A percentile compares a stretch with the other conserved stretches of the same genome.
These are phyloP conservation scores for Avena eriantha DNA, from an alignment of 176 grass and related monocot genomes.

Conservation along the genomic window DNA sequence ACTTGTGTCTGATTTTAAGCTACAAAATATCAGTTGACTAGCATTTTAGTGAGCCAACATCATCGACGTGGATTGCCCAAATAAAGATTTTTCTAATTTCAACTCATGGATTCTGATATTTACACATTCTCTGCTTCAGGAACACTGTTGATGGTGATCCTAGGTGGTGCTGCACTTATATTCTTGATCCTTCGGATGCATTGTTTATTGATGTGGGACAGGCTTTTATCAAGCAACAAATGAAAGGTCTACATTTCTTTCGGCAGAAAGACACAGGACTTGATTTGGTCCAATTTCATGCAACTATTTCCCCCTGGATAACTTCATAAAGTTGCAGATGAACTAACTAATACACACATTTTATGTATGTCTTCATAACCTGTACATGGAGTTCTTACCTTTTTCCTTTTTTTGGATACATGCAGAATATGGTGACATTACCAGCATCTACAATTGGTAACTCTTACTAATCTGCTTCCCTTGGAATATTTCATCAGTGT, in stretches of 20 bases:
- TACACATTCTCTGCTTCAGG: conserved; percentile 61
- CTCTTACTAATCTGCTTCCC: conserved; percentile 41
- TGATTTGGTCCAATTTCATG: conserved; percentile 32
- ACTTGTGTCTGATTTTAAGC: conserved; percentile 6
- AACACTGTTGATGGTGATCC: conserved; percentile 91
- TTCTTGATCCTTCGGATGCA: conserved; percentile 92
- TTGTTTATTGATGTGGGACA: conserved; percentile 91
- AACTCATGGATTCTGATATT: no score
- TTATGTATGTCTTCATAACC: conserved; percentile 34
- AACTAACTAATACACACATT: conserved; percentile 26
- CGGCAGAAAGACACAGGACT: conserved; percentile 19
- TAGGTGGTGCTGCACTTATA: conserved; percentile 94
- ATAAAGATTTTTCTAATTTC: no score
- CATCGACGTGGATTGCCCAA: no score
- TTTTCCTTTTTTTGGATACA: conserved; percentile 40
- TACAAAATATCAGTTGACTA: conserved; percentile 31
- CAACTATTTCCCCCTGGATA: neutral
- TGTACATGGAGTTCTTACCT: conserved; percentile 21
- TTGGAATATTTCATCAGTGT: neutral
- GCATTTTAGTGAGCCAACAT: no score
- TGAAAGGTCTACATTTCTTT: conserved; percentile 64
- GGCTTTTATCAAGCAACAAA: conserved; percentile 90
- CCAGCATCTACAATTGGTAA: conserved; percentile 97
- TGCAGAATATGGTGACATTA: conserved; percentile 94
- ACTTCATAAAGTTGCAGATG: conserved; percentile 34